Percentiles rank a stretch among this genome's conserved stretches.
phyloP scores from a whole-genome alignment of 495 filamentous ascomycete species.

The Melanomma pulvis-pyrius region DNA sequence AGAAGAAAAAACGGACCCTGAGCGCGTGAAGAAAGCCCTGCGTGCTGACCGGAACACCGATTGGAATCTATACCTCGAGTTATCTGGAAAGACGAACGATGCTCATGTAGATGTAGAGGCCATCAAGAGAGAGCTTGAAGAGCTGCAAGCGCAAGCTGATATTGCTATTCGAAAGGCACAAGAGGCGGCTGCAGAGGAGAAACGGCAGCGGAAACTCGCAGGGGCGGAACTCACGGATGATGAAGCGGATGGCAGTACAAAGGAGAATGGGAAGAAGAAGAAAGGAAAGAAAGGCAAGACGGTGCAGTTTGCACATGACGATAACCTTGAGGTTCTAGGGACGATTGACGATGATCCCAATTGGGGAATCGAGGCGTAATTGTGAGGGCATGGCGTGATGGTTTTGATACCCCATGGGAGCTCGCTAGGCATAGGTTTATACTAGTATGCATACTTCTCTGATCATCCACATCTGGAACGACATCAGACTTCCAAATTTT shows the following conservation, averaged over 20 bases:
- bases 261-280: slow-evolving; percentile 38
- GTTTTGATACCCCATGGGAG: background rate
- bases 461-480: no score
- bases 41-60: slow-evolving; percentile 27
- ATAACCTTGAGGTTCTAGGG: slow-evolving; percentile 17
- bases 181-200: slow-evolving; percentile 64
- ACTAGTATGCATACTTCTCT: no score
- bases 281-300: slow-evolving; percentile 15
- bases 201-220: slow-evolving; percentile 53
- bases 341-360: slow-evolving; percentile 3
- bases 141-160: slow-evolving; percentile 48
- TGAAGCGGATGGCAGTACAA: slow-evolving; percentile 38
- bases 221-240: slow-evolving; percentile 44
- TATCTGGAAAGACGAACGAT: slow-evolving; percentile 28
- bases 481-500: no score
- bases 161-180: slow-evolving; percentile 74
- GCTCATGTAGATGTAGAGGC: slow-evolving; percentile 38
- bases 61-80: slow-evolving; percentile 40
- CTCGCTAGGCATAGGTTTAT: no score
- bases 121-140: slow-evolving; percentile 38
- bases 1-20: slow-evolving; percentile 79
- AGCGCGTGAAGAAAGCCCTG: slow-evolving; percentile 69
- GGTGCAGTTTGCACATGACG: slow-evolving; percentile 14
- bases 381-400: background rate
- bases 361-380: background rate